These are phyloP conservation scores for Yarrowia sp. DNA, from an alignment of 805 yeast species.

Conservation along the genomic window DNA sequence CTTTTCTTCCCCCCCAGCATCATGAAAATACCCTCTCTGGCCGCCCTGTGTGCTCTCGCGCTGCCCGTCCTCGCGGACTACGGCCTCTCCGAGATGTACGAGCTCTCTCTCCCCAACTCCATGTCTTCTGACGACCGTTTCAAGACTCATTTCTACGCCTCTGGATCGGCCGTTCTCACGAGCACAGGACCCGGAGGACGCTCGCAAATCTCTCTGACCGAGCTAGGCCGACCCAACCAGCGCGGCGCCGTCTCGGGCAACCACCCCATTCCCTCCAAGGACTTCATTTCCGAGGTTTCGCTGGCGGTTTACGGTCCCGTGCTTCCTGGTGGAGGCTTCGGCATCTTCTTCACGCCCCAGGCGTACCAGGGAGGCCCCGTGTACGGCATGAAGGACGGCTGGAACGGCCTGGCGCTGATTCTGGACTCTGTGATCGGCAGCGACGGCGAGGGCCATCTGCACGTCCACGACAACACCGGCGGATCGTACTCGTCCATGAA, in stretches of 20 bases:
- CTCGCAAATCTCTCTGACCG: conserved; percentile 7
- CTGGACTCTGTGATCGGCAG: conserved; percentile 37
- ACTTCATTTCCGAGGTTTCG: conserved; percentile 40
- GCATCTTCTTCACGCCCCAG: conserved; percentile 40
- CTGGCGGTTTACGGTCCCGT: conserved; percentile 38
- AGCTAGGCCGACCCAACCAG: conserved; percentile 30
- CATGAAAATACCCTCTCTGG: background rate
- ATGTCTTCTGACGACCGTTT: background rate
- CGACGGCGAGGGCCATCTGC: conserved; percentile 37
- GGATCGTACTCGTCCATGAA: conserved; percentile 32
- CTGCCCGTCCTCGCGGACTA: conserved; percentile 12
- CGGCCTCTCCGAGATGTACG: conserved; percentile 5
- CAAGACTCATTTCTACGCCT: conserved; percentile 8
- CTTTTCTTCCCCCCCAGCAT: background rate
- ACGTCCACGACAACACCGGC: conserved; percentile 45
- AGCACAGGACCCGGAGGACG: conserved; percentile 1
- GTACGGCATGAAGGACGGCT: conserved; percentile 41
- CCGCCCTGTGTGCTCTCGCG: background rate
- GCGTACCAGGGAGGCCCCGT: conserved; percentile 38
- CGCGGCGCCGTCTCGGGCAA: conserved; percentile 41
- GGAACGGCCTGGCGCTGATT: conserved; percentile 45
- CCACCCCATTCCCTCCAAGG: conserved; percentile 34
- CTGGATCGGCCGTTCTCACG: conserved; percentile 14
- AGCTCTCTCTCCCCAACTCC: background rate
- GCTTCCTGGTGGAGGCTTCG: conserved; percentile 41